Evolutionary conservation across 345 rosid species (phyloP).

Genomic region (thale cress (Arabidopsis thaliana)): DNA sequence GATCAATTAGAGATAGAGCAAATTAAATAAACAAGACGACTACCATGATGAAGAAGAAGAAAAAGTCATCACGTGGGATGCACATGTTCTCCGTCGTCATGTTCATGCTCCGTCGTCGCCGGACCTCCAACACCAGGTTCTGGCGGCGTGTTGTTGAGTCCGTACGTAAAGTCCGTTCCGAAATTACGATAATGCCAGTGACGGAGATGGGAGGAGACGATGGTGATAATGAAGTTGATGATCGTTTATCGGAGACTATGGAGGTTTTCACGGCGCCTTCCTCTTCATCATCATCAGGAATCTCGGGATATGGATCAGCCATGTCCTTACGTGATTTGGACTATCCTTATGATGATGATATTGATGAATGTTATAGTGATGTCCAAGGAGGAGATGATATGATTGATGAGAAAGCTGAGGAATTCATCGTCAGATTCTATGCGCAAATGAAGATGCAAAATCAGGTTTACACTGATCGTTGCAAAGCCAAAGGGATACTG

Average conservation of each 20-base stretch:
- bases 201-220: background rate
- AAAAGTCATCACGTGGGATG: conserved; percentile 50
- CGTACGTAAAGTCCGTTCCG: conserved; percentile 46
- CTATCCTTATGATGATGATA: conserved; percentile 20
- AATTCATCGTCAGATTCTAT: conserved; percentile 64
- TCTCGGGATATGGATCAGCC: conserved; percentile 60
- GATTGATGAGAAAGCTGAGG: conserved; percentile 80
- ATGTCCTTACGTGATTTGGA: conserved; percentile 33
- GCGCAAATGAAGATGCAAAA: conserved; percentile 63
- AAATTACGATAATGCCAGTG: conserved; percentile 29
- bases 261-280: conserved; percentile 46
- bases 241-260: conserved; percentile 10
- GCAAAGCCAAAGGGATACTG: conserved; percentile 33
- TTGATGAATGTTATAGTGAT: conserved; percentile 29
- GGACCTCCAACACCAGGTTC: conserved; percentile 42
- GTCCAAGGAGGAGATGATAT: conserved; percentile 57
- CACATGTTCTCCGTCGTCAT: conserved; percentile 55
- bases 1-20: conserved; percentile 37
- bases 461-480: conserved; percentile 33
- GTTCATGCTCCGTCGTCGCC: conserved; percentile 50
- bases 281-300: conserved; percentile 29
- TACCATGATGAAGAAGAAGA: conserved; percentile 2
- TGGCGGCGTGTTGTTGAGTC: conserved; percentile 58
- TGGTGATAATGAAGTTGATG: background rate
- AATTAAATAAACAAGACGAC: background rate